phyloP scores from a whole-genome alignment of 345 rosid species.

The Litchi chinensis region DNA sequence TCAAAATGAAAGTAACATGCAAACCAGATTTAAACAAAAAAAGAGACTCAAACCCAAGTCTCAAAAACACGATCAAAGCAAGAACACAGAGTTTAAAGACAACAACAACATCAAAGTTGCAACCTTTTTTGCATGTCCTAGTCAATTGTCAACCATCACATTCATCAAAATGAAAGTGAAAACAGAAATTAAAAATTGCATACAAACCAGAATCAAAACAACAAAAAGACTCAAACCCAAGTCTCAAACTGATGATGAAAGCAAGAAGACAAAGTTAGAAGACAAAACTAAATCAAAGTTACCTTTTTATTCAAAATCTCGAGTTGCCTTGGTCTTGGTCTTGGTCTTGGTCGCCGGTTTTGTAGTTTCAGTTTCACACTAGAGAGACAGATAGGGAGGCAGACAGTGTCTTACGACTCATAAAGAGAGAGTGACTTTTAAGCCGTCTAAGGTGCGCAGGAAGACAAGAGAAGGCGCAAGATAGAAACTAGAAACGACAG shows the following conservation, averaged over 20 bases:
- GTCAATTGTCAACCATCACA: background rate
- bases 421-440: background rate
- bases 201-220: background rate
- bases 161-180: background rate
- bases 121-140: background rate
- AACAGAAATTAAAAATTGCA: background rate
- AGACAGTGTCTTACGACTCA: background rate
- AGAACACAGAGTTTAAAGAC: too few relatives aligned
- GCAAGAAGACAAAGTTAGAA: background rate
- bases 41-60: background rate
- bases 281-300: background rate
- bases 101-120: background rate
- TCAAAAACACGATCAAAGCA: background rate
- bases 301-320: background rate
- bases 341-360: background rate
- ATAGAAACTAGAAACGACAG: background rate
- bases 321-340: background rate
- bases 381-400: background rate
- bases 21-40: too few relatives aligned
- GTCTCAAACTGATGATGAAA: background rate
- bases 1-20: too few relatives aligned
- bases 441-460: slow-evolving; percentile 13
- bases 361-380: background rate
- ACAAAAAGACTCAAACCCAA: slow-evolving; percentile 2
- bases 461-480: background rate